Percentiles rank a stretch among this genome's conserved stretches.
Conservation (phyloP, 2,329 filamentous ascomycete genomes). For the Erysiphe pulchra region DNA sequence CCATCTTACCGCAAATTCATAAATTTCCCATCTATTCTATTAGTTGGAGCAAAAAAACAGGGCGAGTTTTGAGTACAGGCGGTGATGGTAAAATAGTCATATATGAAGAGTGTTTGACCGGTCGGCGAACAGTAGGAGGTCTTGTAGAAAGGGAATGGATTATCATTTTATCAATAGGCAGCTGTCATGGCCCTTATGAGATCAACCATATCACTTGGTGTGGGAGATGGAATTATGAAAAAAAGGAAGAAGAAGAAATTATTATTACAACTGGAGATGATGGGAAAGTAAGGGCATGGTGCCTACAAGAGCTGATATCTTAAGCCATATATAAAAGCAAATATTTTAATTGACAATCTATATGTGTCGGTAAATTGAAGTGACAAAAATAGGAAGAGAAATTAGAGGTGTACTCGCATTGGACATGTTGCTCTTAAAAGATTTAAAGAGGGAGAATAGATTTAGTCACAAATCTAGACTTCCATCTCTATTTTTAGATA, state of each 20-base stretch:
- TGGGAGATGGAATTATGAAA: conserved; percentile 41
- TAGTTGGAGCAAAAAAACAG: conserved; percentile 55
- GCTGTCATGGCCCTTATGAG: conserved; percentile 77
- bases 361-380: too few relatives aligned
- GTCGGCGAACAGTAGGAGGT: conserved; percentile 9
- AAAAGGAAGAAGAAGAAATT: conserved; percentile 48
- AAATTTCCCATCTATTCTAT: conserved; percentile 63
- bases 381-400: too few relatives aligned
- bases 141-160: conserved; percentile 34
- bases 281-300: conserved; percentile 67
- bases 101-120: conserved; percentile 34
- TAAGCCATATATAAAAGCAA: too few relatives aligned
- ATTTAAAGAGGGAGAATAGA: too few relatives aligned
- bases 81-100: conserved; percentile 64
- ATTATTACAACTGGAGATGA: conserved; percentile 82
- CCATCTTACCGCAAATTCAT: conserved; percentile 48
- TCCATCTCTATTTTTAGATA: too few relatives aligned
- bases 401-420: too few relatives aligned
- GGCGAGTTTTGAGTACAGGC: conserved; percentile 64
- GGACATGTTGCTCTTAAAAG: too few relatives aligned
- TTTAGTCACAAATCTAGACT: too few relatives aligned
- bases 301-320: conserved; percentile 16
- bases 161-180: conserved; percentile 39
- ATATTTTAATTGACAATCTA: too few relatives aligned
- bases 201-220: conserved; percentile 87